A percentile compares a stretch with the other conserved stretches of the same genome.
These are phyloP conservation scores for Ephemerocybe angulata DNA, from an alignment of 768 basidiomycete genomes.

Conservation along the genomic window DNA sequence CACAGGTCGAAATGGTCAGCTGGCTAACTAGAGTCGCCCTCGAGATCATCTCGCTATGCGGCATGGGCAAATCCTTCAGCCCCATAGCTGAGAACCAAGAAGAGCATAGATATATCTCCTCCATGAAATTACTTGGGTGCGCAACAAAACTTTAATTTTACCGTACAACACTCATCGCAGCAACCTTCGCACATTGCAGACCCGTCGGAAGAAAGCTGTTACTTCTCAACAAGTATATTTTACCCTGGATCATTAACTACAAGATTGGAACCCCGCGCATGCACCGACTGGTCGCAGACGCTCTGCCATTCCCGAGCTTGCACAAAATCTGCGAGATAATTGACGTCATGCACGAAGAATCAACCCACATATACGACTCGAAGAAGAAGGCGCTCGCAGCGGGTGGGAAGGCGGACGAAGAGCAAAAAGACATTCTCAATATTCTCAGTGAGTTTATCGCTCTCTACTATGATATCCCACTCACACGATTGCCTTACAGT, in stretches of 20 bases:
- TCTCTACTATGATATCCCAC: not conserved
- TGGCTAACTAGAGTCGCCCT: slow-evolving; percentile 41
- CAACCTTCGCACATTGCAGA: not conserved
- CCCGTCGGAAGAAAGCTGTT: not conserved
- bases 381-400: slow-evolving; percentile 35
- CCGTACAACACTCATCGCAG: not conserved
- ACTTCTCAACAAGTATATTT: not conserved
- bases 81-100: slow-evolving; percentile 25
- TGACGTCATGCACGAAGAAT: slow-evolving; percentile 32
- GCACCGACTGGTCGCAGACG: not conserved
- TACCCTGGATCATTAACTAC: not conserved
- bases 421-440: slow-evolving; percentile 46
- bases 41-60: slow-evolving; percentile 45
- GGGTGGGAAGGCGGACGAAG: slow-evolving; percentile 31
- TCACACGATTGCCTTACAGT: slow-evolving; percentile 24
- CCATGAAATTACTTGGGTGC: slow-evolving; percentile 29
- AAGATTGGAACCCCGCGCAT: not conserved
- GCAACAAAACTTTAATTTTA: slow-evolving; percentile 4
- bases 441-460: slow-evolving; percentile 34
- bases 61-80: slow-evolving; percentile 39
- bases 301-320: slow-evolving; percentile 9
- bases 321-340: slow-evolving; percentile 29
- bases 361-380: slow-evolving; percentile 30
- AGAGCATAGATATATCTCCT: slow-evolving; percentile 25
- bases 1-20: no score